phyloP scores from a whole-genome alignment of 306 rosid species.

The Trifolium repens region DNA sequence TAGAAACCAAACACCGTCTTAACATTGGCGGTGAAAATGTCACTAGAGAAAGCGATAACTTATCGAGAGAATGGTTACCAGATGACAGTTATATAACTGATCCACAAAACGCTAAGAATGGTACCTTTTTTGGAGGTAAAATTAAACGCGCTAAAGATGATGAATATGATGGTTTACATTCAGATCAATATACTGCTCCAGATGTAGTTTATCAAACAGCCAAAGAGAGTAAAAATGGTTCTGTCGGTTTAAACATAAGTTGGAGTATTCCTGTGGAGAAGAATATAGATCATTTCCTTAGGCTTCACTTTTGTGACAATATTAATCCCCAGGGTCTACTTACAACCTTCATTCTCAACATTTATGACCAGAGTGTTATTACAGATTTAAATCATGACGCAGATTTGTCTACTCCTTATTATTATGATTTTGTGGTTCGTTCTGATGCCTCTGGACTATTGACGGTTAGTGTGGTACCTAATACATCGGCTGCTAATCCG shows the following conservation, averaged over 20 bases:
- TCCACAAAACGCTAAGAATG: background rate
- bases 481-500: fast-evolving
- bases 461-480: slow-evolving; percentile 13
- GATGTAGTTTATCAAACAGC: slow-evolving; percentile 13
- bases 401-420: background rate
- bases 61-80: slow-evolving; percentile 49
- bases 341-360: background rate
- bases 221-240: background rate
- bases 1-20: slow-evolving; percentile 44
- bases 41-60: background rate
- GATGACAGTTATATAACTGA: slow-evolving; percentile 41
- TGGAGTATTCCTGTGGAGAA: slow-evolving; percentile 48
- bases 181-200: slow-evolving; percentile 25
- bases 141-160: background rate
- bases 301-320: slow-evolving; percentile 52
- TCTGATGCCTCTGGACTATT: slow-evolving; percentile 41
- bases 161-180: background rate
- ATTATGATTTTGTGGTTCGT: slow-evolving; percentile 45
- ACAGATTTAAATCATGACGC: too few relatives aligned
- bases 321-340: fast-evolving
- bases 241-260: background rate
- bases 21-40: slow-evolving; percentile 40
- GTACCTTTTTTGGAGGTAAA: fast-evolving
- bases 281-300: slow-evolving; percentile 35
- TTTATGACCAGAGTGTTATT: background rate